A percentile compares a stretch with the other conserved stretches of the same genome.
Evolutionary conservation across 495 filamentous ascomycete species (phyloP).

Genomic region (Xylaria palmicola): DNA sequence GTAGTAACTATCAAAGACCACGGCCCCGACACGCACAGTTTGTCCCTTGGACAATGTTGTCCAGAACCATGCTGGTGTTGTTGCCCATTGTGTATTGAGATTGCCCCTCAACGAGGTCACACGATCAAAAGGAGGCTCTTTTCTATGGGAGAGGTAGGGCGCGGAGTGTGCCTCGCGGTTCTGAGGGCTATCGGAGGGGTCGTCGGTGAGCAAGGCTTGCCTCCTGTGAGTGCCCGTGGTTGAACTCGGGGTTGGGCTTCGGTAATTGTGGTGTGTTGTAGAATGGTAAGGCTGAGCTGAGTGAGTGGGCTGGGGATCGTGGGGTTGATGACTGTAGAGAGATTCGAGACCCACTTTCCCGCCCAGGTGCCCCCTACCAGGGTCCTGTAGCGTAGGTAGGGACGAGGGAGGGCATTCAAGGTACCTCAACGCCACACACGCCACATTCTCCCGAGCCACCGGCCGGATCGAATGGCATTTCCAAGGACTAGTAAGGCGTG

Average conservation of each 20-base stretch:
- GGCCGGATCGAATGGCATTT: too few relatives aligned
- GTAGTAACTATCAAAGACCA: background rate
- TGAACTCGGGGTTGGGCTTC: background rate
- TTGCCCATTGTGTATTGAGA: conserved; percentile 68
- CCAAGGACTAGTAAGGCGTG: too few relatives aligned
- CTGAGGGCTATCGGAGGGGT: background rate
- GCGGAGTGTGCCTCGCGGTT: background rate
- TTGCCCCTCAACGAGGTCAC: conserved; percentile 21
- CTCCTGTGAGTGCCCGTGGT: background rate
- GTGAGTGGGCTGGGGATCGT: conserved; percentile 5
- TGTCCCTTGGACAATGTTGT: conserved; percentile 91
- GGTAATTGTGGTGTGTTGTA: background rate
- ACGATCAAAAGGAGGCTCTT: background rate
- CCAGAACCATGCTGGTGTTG: conserved; percentile 78
- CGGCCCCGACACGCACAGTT: conserved; percentile 66
- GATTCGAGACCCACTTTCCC: background rate
- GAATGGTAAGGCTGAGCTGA: conserved; percentile 4
- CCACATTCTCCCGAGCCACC: too few relatives aligned
- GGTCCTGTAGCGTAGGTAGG: background rate
- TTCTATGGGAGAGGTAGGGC: background rate
- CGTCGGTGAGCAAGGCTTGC: background rate
- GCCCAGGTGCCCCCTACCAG: background rate
- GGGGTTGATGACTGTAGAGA: conserved; percentile 14
- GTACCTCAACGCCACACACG: too few relatives aligned
- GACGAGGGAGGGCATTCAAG: too few relatives aligned